Percentiles rank a stretch among this genome's conserved stretches.
These are phyloP conservation scores for Lindgomyces ingoldianus DNA, from an alignment of 495 filamentous ascomycete genomes.

Conservation along the genomic window DNA sequence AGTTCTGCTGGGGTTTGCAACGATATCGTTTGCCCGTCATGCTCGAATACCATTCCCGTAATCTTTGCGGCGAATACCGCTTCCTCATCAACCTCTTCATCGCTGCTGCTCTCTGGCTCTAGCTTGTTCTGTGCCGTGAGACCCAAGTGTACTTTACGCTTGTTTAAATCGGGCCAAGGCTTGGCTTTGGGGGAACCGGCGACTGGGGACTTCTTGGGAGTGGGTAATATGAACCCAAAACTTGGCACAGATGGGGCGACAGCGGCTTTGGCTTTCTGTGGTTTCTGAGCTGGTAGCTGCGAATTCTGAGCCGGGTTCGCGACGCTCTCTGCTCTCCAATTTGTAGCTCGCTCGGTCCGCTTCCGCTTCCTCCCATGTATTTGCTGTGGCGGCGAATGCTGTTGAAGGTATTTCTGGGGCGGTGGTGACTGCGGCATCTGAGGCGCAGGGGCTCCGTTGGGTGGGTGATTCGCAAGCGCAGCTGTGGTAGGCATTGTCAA, in stretches of 20 bases:
- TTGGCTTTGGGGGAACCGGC: slow-evolving; percentile 51
- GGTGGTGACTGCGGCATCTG: background rate
- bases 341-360: background rate
- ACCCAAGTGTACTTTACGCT: slow-evolving; percentile 76
- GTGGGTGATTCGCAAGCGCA: slow-evolving; percentile 8
- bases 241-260: slow-evolving; percentile 59
- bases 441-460: background rate
- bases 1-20: slow-evolving; percentile 66
- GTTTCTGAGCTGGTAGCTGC: slow-evolving; percentile 15
- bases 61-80: slow-evolving; percentile 41
- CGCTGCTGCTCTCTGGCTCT: slow-evolving; percentile 64
- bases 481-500: slow-evolving; percentile 27
- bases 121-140: slow-evolving; percentile 73
- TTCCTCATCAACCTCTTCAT: slow-evolving; percentile 73
- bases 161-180: slow-evolving; percentile 63
- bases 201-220: slow-evolving; percentile 49
- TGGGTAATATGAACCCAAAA: slow-evolving; percentile 59
- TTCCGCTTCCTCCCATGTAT: slow-evolving; percentile 1
- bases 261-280: slow-evolving; percentile 42
- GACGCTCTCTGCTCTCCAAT: background rate
- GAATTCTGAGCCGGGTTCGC: background rate
- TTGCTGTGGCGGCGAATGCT: background rate
- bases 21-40: slow-evolving; percentile 40
- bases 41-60: slow-evolving; percentile 34
- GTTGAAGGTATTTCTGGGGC: background rate